Evolutionary conservation across 2,329 filamentous ascomycete genomes (phyloP), one percentile per base, ranked within the genome.

Genomic region (Xylariales sp.): DNA sequence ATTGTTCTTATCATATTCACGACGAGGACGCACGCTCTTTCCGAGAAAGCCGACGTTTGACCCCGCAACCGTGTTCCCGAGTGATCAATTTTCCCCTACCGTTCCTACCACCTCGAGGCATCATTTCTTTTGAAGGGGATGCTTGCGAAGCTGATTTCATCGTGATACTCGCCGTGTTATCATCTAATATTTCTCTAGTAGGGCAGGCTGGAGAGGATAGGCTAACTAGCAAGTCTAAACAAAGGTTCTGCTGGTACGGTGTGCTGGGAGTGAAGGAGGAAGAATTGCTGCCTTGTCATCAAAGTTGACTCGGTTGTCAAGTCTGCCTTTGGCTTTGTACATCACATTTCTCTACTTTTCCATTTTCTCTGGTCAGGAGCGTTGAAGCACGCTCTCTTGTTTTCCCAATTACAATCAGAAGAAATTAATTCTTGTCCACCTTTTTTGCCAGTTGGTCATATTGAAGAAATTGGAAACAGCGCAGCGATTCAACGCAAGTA

Each of bases 401-500:
- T 55, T 49, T 51, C 50, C 40, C 50, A 55, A 50, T 51, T 59
- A 58, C 56, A 60, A 52, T 57, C 55, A 54, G 49, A 45, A 41
- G n/a, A n/a, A 56, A 58, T 60, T 59, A 55, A 59, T 55, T 56
- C 52, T 49, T 50, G 31, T 60, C 52, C 51, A 52, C 50, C 47
- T 53, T 51, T 27, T 41, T 54, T 57, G 54, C 49, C 53, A 56
- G 50, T 46, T 52, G 51, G 50, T 49, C 47, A 43, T 50, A 55
- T 45, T 42, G 49, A 52, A 47, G 40, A 48, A 44, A 47, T 30
- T 38, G 18, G 37, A 16, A 24, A 39, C 29, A 30, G 29, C 29
- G 17, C 16, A 24, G 33, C 29, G 28, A n/a, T n/a, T n/a, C n/a
- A n/a, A n/a, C n/a, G n/a, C n/a, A n/a, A n/a, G n/a, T n/a, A n/a